Evolutionary conservation across 768 basidiomycete species (phyloP).

Genomic region (Hypsizygus marmoreus): DNA sequence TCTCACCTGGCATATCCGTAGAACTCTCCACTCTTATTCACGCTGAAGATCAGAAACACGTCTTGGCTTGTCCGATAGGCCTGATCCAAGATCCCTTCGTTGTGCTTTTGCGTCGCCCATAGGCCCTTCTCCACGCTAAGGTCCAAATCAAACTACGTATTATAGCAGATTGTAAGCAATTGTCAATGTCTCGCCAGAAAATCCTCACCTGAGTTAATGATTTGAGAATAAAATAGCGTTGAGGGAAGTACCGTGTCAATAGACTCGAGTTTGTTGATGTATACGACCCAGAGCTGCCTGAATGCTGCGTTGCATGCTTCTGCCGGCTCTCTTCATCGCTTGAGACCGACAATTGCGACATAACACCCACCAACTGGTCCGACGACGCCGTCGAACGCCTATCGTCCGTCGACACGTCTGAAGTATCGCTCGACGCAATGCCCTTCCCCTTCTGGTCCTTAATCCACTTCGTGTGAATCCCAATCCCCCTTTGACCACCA

Average conservation of each 20-base stretch:
- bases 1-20: constrained; percentile 85
- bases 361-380: constrained; percentile 22
- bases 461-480: constrained; percentile 84
- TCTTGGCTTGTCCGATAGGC: constrained; percentile 90
- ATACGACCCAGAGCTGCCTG: constrained; percentile 67
- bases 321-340: constrained; percentile 41
- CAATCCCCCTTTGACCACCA: constrained; percentile 85
- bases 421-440: constrained; percentile 20
- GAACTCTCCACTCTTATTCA: constrained; percentile 93
- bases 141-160: constrained; percentile 73
- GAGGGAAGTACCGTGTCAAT: constrained; percentile 74
- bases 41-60: constrained; percentile 88
- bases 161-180: background rate
- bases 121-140: constrained; percentile 74
- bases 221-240: constrained; percentile 92
- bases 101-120: constrained; percentile 95
- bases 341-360: constrained; percentile 37
- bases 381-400: constrained; percentile 25
- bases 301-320: constrained; percentile 31
- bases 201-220: constrained; percentile 72
- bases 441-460: constrained; percentile 54
- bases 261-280: constrained; percentile 86
- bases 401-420: constrained; percentile 21
- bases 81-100: constrained; percentile 88
- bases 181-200: background rate